Evolutionary conservation across 768 basidiomycete species (phyloP), one percentile per base, ranked within the genome.

Genomic region (Xerocomellus intermedius): DNA sequence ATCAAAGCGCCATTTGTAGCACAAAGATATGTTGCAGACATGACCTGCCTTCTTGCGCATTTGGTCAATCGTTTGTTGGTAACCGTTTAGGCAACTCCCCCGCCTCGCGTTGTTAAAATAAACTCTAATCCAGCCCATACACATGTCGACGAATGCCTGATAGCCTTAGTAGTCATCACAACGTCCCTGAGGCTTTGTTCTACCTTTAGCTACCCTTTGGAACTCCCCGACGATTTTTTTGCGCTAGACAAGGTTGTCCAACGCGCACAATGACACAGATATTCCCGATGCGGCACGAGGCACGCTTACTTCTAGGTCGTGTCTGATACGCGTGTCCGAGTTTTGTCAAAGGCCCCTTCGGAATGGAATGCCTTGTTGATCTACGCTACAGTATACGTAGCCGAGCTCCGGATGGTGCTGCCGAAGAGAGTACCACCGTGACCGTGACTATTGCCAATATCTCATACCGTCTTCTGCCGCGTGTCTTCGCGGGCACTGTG

Each of bases 11-110:
- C 61, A 55, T 65, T 65, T 69, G 51, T 28, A 71, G 71, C 44
- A 71, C 62, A 70, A 70, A 63, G 67, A 72, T 72, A 67, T 69
- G 69, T 72, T 58, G 35, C 30, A 53, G 52, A 55, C 57, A 50
- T 53, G 54, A 57, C 52, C 37, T 59, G 45, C 66, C 42, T 71
- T 69, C 54, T 64, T 56, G 62, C 69, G 19, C 42, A 56, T 73
- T 73, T 73, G 69, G 69, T 55, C 58, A 66, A 10, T 71, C 65
- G 71, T 73, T 71, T 71, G 69, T 71, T 63, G 57, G 58, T 52
- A 39, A 60, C 69, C 37, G 39, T 55, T 71, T 71, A 61, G 67
- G 69, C 36, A 73, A 69, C 41, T 42, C 54, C 36, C 8, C 47
- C 33, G 32, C 52, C 56, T 64, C 49, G 46, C 65, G 45, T 55